Percentiles rank a stretch among this genome's conserved stretches.
Evolutionary conservation across 768 basidiomycete species (phyloP).

Genomic region (Hygrophoropsis aurantiaca): DNA sequence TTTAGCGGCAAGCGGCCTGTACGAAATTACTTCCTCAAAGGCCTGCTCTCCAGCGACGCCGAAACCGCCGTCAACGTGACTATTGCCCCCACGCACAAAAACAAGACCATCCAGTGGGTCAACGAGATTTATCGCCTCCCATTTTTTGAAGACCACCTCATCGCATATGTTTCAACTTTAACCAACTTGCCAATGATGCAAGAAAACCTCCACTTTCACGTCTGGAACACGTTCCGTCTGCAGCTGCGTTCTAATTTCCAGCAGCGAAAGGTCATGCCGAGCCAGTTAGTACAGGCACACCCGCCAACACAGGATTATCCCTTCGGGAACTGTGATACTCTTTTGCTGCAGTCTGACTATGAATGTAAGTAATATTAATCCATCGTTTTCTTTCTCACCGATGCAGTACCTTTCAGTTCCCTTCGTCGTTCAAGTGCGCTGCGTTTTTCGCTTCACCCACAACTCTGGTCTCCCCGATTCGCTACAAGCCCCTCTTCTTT

Average conservation of each 20-base stretch:
- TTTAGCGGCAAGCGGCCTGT: conserved; percentile 12
- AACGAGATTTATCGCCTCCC: conserved; percentile 17
- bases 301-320: not conserved
- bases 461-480: too few species aligned
- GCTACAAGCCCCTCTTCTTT: too few species aligned
- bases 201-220: not conserved
- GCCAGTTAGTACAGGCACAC: conserved; percentile 10
- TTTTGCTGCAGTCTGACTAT: too few species aligned
- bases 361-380: too few species aligned
- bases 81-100: conserved; percentile 12
- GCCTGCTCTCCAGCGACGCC: conserved; percentile 1
- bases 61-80: conserved; percentile 23
- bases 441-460: too few species aligned
- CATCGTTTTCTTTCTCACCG: too few species aligned
- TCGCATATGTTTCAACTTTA: conserved; percentile 11
- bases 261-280: conserved; percentile 14
- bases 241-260: conserved; percentile 21
- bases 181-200: not conserved
- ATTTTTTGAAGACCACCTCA: conserved; percentile 23
- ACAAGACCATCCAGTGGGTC: conserved; percentile 18
- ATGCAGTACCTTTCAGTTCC: too few species aligned
- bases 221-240: conserved; percentile 21
- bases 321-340: conserved; percentile 5
- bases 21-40: conserved; percentile 1
- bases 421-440: too few species aligned